A percentile compares a stretch with the other conserved stretches of the same genome.
These are phyloP conservation scores for Pythium sukuiense DNA, from an alignment of 352 stramenopile genomes.

Conservation along the genomic window DNA sequence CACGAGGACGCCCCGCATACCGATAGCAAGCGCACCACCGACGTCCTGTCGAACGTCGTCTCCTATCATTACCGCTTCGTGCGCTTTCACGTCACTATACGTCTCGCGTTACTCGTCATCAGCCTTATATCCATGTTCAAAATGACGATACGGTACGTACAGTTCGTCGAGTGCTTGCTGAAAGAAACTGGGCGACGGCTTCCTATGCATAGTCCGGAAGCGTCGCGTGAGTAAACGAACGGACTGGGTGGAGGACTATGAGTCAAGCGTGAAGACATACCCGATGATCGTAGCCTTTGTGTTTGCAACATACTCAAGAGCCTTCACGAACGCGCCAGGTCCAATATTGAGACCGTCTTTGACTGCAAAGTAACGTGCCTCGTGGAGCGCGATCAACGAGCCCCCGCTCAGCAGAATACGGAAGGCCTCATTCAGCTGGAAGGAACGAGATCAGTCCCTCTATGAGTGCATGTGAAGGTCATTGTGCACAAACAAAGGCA, in stretches of 20 bases:
- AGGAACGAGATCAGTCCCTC: neutral
- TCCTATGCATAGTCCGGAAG: constrained; percentile 30
- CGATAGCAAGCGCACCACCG: constrained; percentile 39
- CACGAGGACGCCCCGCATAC: constrained; percentile 47
- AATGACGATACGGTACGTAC: constrained; percentile 23
- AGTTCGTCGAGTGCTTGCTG: constrained; percentile 42
- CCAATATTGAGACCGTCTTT: constrained; percentile 53
- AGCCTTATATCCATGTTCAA: too few relatives aligned
- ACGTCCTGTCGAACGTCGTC: constrained; percentile 60
- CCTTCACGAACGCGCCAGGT: constrained; percentile 54
- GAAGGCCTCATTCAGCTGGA: constrained; percentile 57
- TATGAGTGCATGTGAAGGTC: neutral
- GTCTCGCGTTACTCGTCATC: neutral
- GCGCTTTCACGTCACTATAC: constrained; percentile 29
- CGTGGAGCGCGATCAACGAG: constrained; percentile 53
- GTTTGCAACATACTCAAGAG: constrained; percentile 45
- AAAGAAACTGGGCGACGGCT: constrained; percentile 51
- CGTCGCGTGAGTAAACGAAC: neutral
- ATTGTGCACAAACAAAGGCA: neutral
- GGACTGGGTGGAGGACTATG: neutral
- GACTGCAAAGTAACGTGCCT: constrained; percentile 50
- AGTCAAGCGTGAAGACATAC: constrained; percentile 19
- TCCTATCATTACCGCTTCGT: constrained; percentile 54
- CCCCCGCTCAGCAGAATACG: constrained; percentile 48
- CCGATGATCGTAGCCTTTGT: constrained; percentile 47